phyloP scores from a whole-genome alignment of 73 alveolate species.

The Stentor roeselii region DNA sequence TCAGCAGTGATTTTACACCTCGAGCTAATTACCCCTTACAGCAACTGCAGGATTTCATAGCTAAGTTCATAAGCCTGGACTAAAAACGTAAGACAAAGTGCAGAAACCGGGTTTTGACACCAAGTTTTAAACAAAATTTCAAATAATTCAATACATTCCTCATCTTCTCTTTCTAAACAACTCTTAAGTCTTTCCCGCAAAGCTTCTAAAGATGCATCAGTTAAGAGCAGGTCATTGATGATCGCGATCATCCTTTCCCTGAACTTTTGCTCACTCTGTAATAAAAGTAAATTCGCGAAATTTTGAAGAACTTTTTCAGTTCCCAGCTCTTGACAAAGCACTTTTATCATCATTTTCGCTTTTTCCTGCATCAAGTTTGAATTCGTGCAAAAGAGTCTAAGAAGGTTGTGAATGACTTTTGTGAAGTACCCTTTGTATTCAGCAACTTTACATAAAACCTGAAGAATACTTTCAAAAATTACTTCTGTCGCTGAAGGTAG shows the following conservation, averaged over 20 bases:
- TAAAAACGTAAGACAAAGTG: neutral
- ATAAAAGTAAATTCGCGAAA: neutral
- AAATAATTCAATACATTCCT: neutral
- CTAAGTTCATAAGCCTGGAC: constrained; percentile 30
- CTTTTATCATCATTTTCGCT: neutral
- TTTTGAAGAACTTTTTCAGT: neutral
- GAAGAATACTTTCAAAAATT: neutral
- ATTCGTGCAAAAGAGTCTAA: constrained; percentile 4
- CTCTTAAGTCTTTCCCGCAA: neutral
- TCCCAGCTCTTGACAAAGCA: neutral
- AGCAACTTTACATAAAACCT: constrained; percentile 28
- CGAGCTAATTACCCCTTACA: constrained; percentile 10
- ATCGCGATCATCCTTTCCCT: neutral
- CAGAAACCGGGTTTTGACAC: constrained; percentile 17
- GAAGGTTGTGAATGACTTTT: neutral
- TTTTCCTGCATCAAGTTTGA: neutral
- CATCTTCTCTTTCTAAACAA: neutral
- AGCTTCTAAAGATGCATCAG: constrained; percentile 1
- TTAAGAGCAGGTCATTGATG: neutral
- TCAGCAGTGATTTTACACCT: neutral
- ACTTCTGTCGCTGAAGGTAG: neutral
- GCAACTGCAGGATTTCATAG: neutral
- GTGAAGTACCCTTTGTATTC: constrained; percentile 4
- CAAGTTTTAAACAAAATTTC: constrained; percentile 20
- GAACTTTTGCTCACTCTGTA: neutral